These are phyloP conservation scores for Xylaria curta DNA, from an alignment of 495 filamentous ascomycete species.

Conservation along the genomic window DNA sequence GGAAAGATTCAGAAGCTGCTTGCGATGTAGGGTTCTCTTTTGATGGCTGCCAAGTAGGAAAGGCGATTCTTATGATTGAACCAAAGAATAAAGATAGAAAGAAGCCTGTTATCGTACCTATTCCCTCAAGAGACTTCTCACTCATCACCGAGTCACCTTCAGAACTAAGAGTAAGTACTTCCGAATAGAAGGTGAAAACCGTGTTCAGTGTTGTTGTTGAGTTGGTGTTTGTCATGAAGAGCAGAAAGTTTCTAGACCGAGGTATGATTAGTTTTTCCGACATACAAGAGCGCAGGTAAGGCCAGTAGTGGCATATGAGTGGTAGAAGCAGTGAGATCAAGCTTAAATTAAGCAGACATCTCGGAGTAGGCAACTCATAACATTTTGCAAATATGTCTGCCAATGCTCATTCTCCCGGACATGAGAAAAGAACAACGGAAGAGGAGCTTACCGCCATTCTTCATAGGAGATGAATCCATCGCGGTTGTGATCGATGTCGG, in stretches of 20 bases:
- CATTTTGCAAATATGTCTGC: background rate
- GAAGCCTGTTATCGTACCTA: conserved; percentile 88
- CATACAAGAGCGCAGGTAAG: background rate
- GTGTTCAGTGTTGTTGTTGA: conserved; percentile 73
- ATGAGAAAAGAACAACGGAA: conserved; percentile 19
- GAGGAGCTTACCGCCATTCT: conserved; percentile 86
- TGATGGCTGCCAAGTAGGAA: conserved; percentile 37
- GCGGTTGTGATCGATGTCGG: conserved; percentile 85
- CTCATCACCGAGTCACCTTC: conserved; percentile 94
- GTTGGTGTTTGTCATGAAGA: conserved; percentile 82
- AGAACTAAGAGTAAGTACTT: conserved; percentile 85
- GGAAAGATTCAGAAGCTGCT: conserved; percentile 26
- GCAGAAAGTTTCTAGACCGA: conserved; percentile 78
- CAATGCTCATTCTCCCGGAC: conserved; percentile 17
- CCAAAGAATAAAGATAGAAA: conserved; percentile 72
- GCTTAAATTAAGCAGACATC: background rate
- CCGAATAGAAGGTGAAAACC: conserved; percentile 89
- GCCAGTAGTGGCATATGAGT: background rate
- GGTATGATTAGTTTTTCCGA: conserved; percentile 27
- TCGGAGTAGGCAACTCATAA: background rate
- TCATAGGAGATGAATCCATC: conserved; percentile 89
- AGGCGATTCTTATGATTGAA: conserved; percentile 65
- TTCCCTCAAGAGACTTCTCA: conserved; percentile 84
- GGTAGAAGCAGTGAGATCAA: background rate
- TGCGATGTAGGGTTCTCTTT: conserved; percentile 15